Base-by-base conservation (phyloP, 2,329 filamentous ascomycete species). In the Lojkania enalia region DNA sequence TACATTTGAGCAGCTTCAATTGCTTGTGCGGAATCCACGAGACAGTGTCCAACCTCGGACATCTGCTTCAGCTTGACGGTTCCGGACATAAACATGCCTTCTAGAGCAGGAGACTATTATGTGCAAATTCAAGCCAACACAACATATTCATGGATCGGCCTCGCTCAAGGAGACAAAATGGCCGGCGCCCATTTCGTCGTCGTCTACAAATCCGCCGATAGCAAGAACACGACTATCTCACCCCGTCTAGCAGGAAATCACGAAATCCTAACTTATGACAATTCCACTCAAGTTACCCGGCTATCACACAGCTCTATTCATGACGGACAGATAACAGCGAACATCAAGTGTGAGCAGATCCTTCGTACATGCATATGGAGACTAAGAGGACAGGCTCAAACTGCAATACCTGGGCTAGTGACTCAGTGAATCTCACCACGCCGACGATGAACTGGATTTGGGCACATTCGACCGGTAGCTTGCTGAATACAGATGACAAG, bases 181-280 rank as follows among this genome's bases (percentile, higher is more conserved):
- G 30, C 61, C 12, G 78, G 75, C 21, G 64, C 82, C 38, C 78
- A 82, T 60, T 83, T 86, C 45, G 85, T 86, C 59, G 52, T 86
- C 57, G 73, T 85, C 53, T 86, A 86, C 63, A 68, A 78, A 35
- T 39, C 52, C 18, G 74, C 83, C 46, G 52, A 55, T 3, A 77
- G 78, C 49, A 49, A 3, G 3, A 85, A 85, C 58, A 74, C 86
- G 18, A 86, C 83, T 1, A 60, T 86, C 41, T 85, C 82, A 49
- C 75, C 82, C 1, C 78, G 84, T 16, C 55, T 63, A 2, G 80
- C 77, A 20, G 67, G 57, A 0, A 73, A 74, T 5, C 72, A 85
- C 51, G 51, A 62, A 25, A 65, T 72, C 69, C 84, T 84, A 0
- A 35, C 65, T 19, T 77, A 79, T 63, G 69, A 67, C 1, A 60